Evolutionary conservation across 257 asterid genomes (phyloP).

Genomic region (Solanum piurae): DNA sequence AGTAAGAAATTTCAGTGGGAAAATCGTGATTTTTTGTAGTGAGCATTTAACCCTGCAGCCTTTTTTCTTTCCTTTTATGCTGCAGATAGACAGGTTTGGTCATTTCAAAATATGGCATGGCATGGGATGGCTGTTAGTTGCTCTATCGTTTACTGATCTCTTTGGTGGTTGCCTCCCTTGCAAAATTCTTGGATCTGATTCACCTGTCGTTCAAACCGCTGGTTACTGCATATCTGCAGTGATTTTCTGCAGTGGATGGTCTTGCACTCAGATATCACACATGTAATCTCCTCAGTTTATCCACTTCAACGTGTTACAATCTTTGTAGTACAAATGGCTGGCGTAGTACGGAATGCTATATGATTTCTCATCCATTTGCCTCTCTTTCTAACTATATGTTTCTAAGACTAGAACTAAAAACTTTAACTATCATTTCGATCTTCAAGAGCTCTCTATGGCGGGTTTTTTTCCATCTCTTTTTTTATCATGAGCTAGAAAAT

Average conservation of each 20-base stretch:
- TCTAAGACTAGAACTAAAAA: background rate
- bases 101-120: conserved; percentile 77
- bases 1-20: background rate
- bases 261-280: conserved; percentile 92
- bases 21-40: background rate
- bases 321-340: background rate
- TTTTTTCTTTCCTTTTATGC: background rate
- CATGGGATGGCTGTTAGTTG: conserved; percentile 64
- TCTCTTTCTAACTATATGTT: background rate
- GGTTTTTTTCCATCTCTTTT: too few relatives aligned
- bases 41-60: background rate
- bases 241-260: conserved; percentile 79
- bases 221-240: conserved; percentile 77
- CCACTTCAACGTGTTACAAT: background rate
- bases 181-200: conserved; percentile 50
- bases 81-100: conserved; percentile 77
- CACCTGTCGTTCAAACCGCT: conserved; percentile 39
- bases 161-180: conserved; percentile 93
- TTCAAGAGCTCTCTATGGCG: background rate
- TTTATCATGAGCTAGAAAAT: too few relatives aligned
- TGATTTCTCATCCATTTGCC: background rate
- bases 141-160: conserved; percentile 82
- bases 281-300: conserved; percentile 28
- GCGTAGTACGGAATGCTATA: background rate
- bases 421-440: background rate